Base-by-base conservation (phyloP, 768 basidiomycete species). In the Tylopilus felleus region DNA sequence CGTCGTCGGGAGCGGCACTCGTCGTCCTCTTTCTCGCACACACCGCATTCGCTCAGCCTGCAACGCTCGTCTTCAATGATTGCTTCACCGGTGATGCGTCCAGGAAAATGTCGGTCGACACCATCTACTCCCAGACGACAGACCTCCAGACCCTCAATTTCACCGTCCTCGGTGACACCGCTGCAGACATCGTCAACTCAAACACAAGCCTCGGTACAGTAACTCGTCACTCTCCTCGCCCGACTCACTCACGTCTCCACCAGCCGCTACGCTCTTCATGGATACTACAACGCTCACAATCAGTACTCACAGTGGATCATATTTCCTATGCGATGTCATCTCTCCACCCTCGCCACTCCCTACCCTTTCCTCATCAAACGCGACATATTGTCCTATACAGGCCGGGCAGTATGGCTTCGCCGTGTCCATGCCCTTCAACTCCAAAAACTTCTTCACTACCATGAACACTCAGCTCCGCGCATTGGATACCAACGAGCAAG, bases 361-460 rank as follows among this genome's bases (percentile, higher is more conserved):
- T 45, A 44, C 75, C 35, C 69, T 75, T 9, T 41, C 61, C 44
- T 27, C 62, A 33, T 59, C 75, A 57, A 69, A 73, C 53, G 54
- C 67, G 45, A 66, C 51, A 23, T 90, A 85, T 64, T 98, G 96
- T 65, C 93, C 95, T 13, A 75, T 97, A 55, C 65, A 77, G 5
- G 76, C 85, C 4, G 96, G 96, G 1, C 81, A 83, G 2, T 86
- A 97, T 63, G 95, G 85, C 2, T 82, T 98, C 65, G 82, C 90
- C 22, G 76, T 90, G 12, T 78, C 85, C 17, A 82, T 92, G 38
- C 84, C 84, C 6, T 82, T 88, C 65, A 77, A 80, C 33, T 62
- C 74, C 41, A 75, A 80, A 55, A 87, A 88, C 65, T 80, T 85
- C 16, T 77, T 98, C 41, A 90, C 90, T 13, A 95, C 95, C 10